Conservation (phyloP, 129 eudicot genomes). For the Chrysanthemum seticuspe region DNA sequence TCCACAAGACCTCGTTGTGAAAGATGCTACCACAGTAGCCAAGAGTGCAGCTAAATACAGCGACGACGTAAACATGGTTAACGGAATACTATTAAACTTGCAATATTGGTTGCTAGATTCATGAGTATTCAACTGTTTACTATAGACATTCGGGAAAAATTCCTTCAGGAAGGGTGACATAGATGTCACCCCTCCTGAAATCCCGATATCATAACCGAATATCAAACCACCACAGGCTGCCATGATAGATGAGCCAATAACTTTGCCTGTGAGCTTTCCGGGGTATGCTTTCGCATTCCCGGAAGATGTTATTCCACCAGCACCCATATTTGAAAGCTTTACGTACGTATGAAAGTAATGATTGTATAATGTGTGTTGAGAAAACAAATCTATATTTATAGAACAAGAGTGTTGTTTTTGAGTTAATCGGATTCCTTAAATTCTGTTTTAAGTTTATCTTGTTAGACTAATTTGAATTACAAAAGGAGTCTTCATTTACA, state of each 20-base stretch:
- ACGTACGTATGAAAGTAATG: neutral
- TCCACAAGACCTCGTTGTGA: constrained; percentile 30
- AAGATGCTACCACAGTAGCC: constrained; percentile 34
- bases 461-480: no score
- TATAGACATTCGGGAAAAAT: constrained; percentile 40
- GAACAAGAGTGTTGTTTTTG: no score
- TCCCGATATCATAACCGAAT: constrained; percentile 58
- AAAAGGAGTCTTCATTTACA: no score
- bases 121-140: constrained; percentile 14
- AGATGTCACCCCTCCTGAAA: constrained; percentile 60
- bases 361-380: neutral
- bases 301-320: constrained; percentile 23
- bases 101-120: constrained; percentile 53
- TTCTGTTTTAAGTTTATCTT: no score
- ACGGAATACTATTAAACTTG: constrained; percentile 37
- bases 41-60: constrained; percentile 54
- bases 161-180: constrained; percentile 36
- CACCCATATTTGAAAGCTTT: constrained; percentile 30
- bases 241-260: constrained; percentile 37
- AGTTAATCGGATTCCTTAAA: no score
- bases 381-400: no score
- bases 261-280: constrained; percentile 43
- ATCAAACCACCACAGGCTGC: constrained; percentile 57
- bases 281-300: constrained; percentile 33
- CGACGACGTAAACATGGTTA: constrained; percentile 61